Evolutionary conservation across 352 stramenopile species (phyloP), one percentile per base, ranked within the genome.

Genomic region (Phytophthora fragariae): DNA sequence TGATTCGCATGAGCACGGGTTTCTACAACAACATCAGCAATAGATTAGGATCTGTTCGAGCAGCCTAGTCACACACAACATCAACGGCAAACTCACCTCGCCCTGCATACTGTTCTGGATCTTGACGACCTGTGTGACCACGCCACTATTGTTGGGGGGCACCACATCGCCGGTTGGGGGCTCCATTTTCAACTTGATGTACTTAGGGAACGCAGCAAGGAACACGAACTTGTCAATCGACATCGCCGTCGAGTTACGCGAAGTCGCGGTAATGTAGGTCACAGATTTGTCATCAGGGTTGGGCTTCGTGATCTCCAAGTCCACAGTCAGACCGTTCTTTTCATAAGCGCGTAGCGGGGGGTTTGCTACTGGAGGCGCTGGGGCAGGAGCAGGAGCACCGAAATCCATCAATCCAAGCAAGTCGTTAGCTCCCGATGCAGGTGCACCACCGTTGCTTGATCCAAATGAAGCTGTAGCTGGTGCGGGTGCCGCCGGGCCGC

Each of bases 101-200:
- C 97, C 97, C 55, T 99, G 82, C 88, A 96, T 94, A 52, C 85
- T 93, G 81, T 99, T 99, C 58, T 95, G 93, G 57, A 99, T 97
- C 79, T 96, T 98, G 70, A 99, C 96, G 31, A 97, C 88, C 80
- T 99, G 97, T 19, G 95, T 99, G 15, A 99, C 85, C 17, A 72
- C 70, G 8, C 86, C 95, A 47, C 78, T 79, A 31, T 81, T 91
- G 39, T 95, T 92, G 2, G 94, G 70, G 8, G 96, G 94, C 56
- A 99, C 78, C 19, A 91, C 94, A 33, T 97, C 95, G 27, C 91
- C 97, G 17, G 89, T 98, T 5, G 97, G 92, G n/a, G 97, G 96
- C 69, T 99, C 95, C 96, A 99, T 99, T 85, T 99, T 97, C 79
- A 99, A 93, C 59, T 97, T 98, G 63, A 99, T 95, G 73, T 98